Percentiles rank a stretch among this genome's conserved stretches.
These are phyloP conservation scores for Anaeromyces robustus DNA, from an alignment of 192 early-diverging fungal species.

Conservation along the genomic window DNA sequence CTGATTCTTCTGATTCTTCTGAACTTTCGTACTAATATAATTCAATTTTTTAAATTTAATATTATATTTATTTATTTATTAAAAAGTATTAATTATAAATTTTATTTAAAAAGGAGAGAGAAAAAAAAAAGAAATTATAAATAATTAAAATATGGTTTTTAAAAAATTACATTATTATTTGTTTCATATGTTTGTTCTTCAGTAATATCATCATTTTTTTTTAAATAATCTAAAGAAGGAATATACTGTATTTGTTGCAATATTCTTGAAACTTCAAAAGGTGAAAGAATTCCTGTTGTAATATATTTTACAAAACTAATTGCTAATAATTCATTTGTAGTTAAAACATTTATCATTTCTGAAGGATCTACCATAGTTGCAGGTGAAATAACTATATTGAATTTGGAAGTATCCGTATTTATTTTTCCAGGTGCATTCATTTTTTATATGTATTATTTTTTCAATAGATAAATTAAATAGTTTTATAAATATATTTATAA, in stretches of 20 bases:
- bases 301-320: slow-evolving; percentile 3
- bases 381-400: not conserved
- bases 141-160: too few relatives aligned
- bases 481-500: too few relatives aligned
- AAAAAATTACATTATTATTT: not conserved
- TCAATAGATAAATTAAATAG: too few relatives aligned
- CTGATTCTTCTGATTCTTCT: not conserved
- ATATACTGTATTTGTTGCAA: slow-evolving; percentile 18
- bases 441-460: too few relatives aligned
- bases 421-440: not conserved
- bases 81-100: too few relatives aligned
- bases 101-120: too few relatives aligned
- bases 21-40: too few relatives aligned
- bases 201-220: not conserved
- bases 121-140: too few relatives aligned
- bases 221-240: slow-evolving; percentile 13
- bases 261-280: slow-evolving; percentile 15
- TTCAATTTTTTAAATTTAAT: too few relatives aligned
- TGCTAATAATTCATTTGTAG: not conserved
- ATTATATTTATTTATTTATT: too few relatives aligned
- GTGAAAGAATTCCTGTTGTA: slow-evolving; percentile 6
- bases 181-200: not conserved
- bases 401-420: not conserved
- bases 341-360: not conserved
- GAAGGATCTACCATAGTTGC: not conserved